These are phyloP conservation scores for Rhynchosporium graminicola DNA, from an alignment of 2,329 filamentous ascomycete species.

Conservation along the genomic window DNA sequence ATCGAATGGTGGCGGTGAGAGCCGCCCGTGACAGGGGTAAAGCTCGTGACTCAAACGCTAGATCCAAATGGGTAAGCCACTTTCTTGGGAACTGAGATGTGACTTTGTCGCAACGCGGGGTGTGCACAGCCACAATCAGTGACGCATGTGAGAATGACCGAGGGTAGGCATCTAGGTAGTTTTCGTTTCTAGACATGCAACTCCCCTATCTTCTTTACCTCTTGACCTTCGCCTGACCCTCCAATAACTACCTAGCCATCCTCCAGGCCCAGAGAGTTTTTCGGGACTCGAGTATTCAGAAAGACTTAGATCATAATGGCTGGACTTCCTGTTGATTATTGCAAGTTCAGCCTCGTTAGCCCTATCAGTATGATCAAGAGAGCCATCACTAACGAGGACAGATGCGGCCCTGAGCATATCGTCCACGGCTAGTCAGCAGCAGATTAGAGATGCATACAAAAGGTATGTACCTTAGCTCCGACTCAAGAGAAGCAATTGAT, in stretches of 20 bases:
- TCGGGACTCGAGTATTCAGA: background rate
- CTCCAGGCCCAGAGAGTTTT: too few species aligned
- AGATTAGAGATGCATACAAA: constrained; percentile 95
- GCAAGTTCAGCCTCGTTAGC: constrained; percentile 39
- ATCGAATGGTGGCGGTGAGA: background rate
- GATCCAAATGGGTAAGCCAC: background rate
- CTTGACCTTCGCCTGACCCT: background rate
- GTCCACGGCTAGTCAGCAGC: constrained; percentile 73
- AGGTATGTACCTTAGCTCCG: constrained; percentile 50
- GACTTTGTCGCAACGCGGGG: constrained; percentile 10
- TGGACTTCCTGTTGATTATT: constrained; percentile 39
- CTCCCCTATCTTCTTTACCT: background rate
- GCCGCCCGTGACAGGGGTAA: background rate
- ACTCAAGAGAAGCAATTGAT: background rate
- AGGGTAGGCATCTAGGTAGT: background rate
- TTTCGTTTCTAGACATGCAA: background rate
- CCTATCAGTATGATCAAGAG: constrained; percentile 16
- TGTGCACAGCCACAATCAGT: constrained; percentile 23
- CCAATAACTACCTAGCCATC: background rate
- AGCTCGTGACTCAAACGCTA: background rate
- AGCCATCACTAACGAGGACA: constrained; percentile 40
- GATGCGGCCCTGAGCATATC: constrained; percentile 74
- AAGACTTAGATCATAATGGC: constrained; percentile 14
- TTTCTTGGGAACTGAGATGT: constrained; percentile 14
- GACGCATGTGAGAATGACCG: constrained; percentile 17